These are phyloP conservation scores for Camellia granthamiana DNA, from an alignment of 148 eudicot genomes.

Conservation along the genomic window DNA sequence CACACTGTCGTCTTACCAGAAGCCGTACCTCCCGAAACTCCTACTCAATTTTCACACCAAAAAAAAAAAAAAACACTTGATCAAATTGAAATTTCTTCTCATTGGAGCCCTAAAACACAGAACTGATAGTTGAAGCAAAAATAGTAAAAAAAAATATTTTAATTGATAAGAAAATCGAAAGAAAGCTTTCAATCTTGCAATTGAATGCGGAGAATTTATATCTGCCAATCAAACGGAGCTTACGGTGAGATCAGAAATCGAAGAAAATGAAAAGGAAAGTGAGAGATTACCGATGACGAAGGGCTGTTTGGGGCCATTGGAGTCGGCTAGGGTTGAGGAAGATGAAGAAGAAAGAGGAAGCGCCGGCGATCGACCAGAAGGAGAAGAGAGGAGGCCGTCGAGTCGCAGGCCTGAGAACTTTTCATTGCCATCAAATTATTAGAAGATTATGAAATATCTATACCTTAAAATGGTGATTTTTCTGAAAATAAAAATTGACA, in stretches of 20 bases:
- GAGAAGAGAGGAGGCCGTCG: conserved; percentile 41
- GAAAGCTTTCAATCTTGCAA: not conserved
- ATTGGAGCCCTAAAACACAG: not conserved
- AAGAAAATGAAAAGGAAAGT: not conserved
- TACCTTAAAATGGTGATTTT: no score
- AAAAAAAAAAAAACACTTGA: not conserved
- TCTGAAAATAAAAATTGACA: no score
- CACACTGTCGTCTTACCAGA: conserved; percentile 96
- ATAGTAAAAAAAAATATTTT: not conserved
- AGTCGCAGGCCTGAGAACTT: conserved; percentile 79
- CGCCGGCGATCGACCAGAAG: conserved; percentile 36
- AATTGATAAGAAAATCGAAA: not conserved
- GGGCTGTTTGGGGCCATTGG: conserved; percentile 49
- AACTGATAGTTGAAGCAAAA: not conserved
- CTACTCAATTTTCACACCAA: conserved; percentile 27
- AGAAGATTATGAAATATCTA: no score
- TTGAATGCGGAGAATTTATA: not conserved
- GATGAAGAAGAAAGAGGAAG: conserved; percentile 8
- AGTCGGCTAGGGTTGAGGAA: conserved; percentile 24
- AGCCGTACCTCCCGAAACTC: conserved; percentile 98
- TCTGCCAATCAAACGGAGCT: not conserved
- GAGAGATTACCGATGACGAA: conserved; percentile 71
- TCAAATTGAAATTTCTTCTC: not conserved
- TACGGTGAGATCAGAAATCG: not conserved
- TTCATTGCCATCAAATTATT: no score